phyloP scores from a whole-genome alignment of 2,329 filamentous ascomycete species.

The Colletotrichum sp. region DNA sequence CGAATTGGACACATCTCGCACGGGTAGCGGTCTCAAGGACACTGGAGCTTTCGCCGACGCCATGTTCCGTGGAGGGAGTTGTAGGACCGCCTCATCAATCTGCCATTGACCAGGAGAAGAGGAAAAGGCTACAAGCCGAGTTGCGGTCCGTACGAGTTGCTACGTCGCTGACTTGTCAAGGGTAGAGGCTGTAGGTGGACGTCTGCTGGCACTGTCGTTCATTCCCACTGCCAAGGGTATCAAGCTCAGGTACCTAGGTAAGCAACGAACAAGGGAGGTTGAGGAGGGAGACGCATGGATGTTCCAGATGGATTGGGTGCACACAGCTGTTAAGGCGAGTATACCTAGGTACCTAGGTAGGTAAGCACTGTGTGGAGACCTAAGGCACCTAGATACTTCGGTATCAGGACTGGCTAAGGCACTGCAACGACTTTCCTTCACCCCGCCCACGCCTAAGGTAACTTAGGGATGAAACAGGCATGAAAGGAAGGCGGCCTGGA shows the following conservation, averaged over 20 bases:
- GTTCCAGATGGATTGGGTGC: not conserved
- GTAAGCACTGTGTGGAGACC: not conserved
- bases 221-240: not conserved
- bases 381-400: too few relatives aligned
- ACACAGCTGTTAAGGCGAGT: not conserved
- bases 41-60: not conserved
- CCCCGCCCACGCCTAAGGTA: not conserved
- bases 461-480: not conserved
- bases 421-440: not conserved
- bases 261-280: not conserved
- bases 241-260: not conserved
- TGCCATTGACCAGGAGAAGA: not conserved
- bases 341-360: too few relatives aligned
- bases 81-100: not conserved
- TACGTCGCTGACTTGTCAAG: not conserved
- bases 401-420: too few relatives aligned
- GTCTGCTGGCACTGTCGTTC: not conserved
- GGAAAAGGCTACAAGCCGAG: not conserved
- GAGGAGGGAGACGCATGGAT: not conserved
- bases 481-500: not conserved
- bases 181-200: not conserved
- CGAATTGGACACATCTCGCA: constrained; percentile 17
- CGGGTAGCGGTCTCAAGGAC: not conserved
- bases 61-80: not conserved
- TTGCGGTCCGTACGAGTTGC: not conserved